Base-by-base conservation (phyloP, 768 basidiomycete species). In the Hygrophoropsis aurantiaca region DNA sequence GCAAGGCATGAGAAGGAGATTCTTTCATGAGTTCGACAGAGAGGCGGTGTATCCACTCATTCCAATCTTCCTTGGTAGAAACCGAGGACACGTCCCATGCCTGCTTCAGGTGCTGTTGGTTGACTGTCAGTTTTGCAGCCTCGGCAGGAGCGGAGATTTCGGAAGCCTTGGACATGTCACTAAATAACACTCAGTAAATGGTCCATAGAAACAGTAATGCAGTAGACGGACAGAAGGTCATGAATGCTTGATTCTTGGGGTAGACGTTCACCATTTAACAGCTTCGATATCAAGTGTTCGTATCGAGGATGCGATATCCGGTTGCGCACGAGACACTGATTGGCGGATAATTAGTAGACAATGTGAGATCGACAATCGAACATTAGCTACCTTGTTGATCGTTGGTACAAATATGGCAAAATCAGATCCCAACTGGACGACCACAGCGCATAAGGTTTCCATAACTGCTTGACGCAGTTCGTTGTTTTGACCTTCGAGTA, bases 391-490 rank as follows among this genome's bases (percentile, higher is more conserved):
- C 78, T 98, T 97, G 66, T 92, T 92, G 54, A 99, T 90, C 55
- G 94, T 94, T 1, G 97, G 94, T 27, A 98, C 90, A 58, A 98
- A 99, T 36, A 99, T 92, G 3, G 97, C 94, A 56, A 94, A 99
- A 63, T 98, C 95, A 0, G 94, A 85, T 1, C 94, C 94, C 43
- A 99, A 81, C 59, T 99, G 97, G 30, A 92, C 77, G 32, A 97
- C 85, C 33, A 98, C 74, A 1, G 94, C 89, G 62, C 92, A 97
- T 2, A 99, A 71, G 0, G 94, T 90, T 50, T 97, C 94, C 84
- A 98, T 87, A 7, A 94, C 90, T 1, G 88, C 82, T 66, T 80
- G 79, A 18, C 90, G 78, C 39, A 98, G 71, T 48, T 97, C 94
- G 49, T 87, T 87, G 54, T 77, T 85, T 2, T 78, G 73, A 27